Evolutionary conservation across 805 yeast species (phyloP).

Genomic region (Starmerella lactis-condensi): DNA sequence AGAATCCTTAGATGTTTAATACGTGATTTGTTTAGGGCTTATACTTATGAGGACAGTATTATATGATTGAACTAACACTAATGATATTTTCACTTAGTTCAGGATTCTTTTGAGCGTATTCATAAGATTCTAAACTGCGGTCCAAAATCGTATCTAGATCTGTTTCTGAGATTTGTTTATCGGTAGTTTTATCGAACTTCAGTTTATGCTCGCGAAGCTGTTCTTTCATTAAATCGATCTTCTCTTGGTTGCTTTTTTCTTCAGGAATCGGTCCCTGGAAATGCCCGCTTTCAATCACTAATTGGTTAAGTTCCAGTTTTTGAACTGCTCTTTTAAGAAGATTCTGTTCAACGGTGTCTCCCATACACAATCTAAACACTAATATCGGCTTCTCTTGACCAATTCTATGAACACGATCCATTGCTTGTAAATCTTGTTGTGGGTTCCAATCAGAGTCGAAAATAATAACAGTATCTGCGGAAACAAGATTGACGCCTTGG

Average conservation of each 20-base stretch:
- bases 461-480: slow-evolving; percentile 76
- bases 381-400: slow-evolving; percentile 78
- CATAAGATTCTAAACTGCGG: slow-evolving; percentile 14
- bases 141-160: slow-evolving; percentile 16
- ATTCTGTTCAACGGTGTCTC: slow-evolving; percentile 68
- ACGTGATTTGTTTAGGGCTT: no score
- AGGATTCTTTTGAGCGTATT: slow-evolving; percentile 7
- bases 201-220: slow-evolving; percentile 29
- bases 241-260: slow-evolving; percentile 9
- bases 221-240: slow-evolving; percentile 9
- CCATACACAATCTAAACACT: slow-evolving; percentile 57
- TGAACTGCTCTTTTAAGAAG: slow-evolving; percentile 60
- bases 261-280: slow-evolving; percentile 16
- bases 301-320: slow-evolving; percentile 58
- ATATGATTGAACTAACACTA: slow-evolving; percentile 10
- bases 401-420: slow-evolving; percentile 85
- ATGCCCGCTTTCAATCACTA: slow-evolving; percentile 50
- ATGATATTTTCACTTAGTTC: slow-evolving; percentile 10
- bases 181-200: slow-evolving; percentile 16
- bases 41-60: no score
- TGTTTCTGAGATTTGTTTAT: slow-evolving; percentile 6
- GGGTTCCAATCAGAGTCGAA: slow-evolving; percentile 97
- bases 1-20: no score
- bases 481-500: slow-evolving; percentile 65
- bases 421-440: slow-evolving; percentile 88